A percentile compares a stretch with the other conserved stretches of the same genome.
Conservation (phyloP, 73 alveolate species). For the Effrenium voratum region DNA sequence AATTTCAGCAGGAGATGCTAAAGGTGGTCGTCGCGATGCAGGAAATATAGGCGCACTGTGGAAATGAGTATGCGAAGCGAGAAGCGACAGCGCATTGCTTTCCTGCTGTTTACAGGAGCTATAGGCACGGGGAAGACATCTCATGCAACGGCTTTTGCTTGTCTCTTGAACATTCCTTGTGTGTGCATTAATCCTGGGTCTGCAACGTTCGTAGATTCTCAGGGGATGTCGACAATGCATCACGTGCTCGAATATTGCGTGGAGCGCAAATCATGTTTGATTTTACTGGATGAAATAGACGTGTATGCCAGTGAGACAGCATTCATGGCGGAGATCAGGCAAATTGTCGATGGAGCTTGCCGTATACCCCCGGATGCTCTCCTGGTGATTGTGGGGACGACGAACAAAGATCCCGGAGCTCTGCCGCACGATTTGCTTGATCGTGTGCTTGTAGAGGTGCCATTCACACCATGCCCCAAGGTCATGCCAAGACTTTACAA, state of each 20-base stretch:
- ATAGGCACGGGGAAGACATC: slow-evolving; percentile 67
- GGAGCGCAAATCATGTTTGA: slow-evolving; percentile 15
- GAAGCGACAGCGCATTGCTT: slow-evolving; percentile 32
- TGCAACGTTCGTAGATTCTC: slow-evolving; percentile 2
- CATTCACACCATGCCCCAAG: not conserved
- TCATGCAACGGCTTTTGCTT: slow-evolving; percentile 48
- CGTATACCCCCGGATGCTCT: not conserved
- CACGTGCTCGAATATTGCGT: not conserved
- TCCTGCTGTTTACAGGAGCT: slow-evolving; percentile 53
- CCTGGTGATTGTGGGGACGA: slow-evolving; percentile 34
- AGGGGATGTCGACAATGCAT: slow-evolving; percentile 18
- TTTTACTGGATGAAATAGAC: slow-evolving; percentile 48
- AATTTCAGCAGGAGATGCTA: not conserved
- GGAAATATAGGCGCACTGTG: slow-evolving; percentile 45
- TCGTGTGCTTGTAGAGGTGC: slow-evolving; percentile 10
- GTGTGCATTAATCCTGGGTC: not conserved
- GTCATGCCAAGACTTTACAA: not conserved
- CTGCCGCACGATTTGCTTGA: slow-evolving; percentile 50
- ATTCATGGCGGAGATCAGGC: slow-evolving; percentile 61
- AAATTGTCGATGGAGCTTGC: slow-evolving; percentile 43
- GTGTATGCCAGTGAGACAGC: slow-evolving; percentile 14
- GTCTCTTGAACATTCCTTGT: not conserved
- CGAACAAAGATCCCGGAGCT: slow-evolving; percentile 4
- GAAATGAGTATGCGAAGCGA: slow-evolving; percentile 17
- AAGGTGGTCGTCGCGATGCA: slow-evolving; percentile 13